These are phyloP conservation scores for Amylostereum areolatum DNA, from an alignment of 1,284 basidiomycete genomes.

Conservation along the genomic window DNA sequence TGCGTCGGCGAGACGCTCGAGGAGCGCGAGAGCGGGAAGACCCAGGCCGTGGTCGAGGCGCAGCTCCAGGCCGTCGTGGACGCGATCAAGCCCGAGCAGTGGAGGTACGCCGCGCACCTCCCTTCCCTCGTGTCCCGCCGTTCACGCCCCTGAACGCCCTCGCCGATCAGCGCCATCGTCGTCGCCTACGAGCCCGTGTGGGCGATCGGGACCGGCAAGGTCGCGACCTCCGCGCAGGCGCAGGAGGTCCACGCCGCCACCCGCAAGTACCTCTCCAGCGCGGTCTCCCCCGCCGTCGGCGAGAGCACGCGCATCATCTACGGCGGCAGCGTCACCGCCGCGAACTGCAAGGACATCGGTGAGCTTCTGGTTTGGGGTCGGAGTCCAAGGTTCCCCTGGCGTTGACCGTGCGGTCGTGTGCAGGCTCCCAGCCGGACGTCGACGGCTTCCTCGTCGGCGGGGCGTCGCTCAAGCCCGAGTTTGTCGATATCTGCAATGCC, in stretches of 20 bases:
- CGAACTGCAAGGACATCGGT: conserved; percentile 87
- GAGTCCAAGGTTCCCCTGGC: background rate
- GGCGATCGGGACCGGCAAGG: conserved; percentile 98
- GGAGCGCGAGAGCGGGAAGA: conserved; percentile 81
- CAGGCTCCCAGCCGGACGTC: conserved; percentile 78
- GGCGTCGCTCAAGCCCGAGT: conserved; percentile 96
- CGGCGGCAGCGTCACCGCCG: conserved; percentile 88
- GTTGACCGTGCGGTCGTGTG: conserved; percentile 6
- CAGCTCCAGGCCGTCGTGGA: conserved; percentile 81
- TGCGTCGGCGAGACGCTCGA: conserved; percentile 94
- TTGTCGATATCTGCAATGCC: conserved; percentile 87
- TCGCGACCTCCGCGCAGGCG: conserved; percentile 87
- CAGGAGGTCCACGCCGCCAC: conserved; percentile 90
- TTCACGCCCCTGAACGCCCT: background rate
- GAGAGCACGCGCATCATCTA: conserved; percentile 86
- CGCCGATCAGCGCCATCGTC: conserved; percentile 69
- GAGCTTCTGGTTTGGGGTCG: conserved; percentile 21
- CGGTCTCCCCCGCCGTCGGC: conserved; percentile 70
- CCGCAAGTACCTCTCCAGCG: conserved; percentile 68
- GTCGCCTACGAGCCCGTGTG: conserved; percentile 97
- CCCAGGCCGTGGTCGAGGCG: conserved; percentile 73
- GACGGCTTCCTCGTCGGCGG: conserved; percentile 99
- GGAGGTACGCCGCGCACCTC: conserved; percentile 50
- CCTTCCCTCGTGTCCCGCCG: background rate
- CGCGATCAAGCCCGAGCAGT: conserved; percentile 62